Percentiles rank a stretch among this genome's conserved stretches.
phyloP scores from a whole-genome alignment of 192 early-diverging fungal species.

The Obelidium mucronatum region DNA sequence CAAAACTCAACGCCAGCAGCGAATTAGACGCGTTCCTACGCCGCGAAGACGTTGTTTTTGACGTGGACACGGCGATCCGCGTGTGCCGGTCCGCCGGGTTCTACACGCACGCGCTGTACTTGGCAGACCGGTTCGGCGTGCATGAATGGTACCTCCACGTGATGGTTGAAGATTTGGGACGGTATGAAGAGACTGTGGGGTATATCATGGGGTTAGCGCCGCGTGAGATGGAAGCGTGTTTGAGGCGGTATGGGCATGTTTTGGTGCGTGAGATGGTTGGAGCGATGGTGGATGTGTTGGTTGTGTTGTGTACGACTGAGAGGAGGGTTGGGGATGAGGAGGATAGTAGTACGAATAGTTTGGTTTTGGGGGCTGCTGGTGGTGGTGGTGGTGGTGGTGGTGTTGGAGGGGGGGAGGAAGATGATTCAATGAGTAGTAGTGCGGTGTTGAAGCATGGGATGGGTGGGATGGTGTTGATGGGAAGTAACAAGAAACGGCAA shows the following conservation, averaged over 20 bases:
- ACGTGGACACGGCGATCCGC: conserved; percentile 92
- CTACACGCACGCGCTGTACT: conserved; percentile 87
- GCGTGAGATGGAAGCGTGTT: conserved; percentile 31
- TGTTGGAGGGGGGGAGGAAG: conserved; percentile 9
- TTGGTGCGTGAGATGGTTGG: conserved; percentile 54
- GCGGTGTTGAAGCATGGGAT: background rate
- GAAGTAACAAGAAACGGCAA: background rate
- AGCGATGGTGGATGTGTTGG: conserved; percentile 58
- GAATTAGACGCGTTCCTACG: conserved; percentile 86
- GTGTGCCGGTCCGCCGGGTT: conserved; percentile 93
- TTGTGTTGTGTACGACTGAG: conserved; percentile 47
- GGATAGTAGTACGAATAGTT: background rate
- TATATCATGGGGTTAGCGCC: conserved; percentile 67
- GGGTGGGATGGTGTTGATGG: conserved; percentile 7
- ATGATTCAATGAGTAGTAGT: background rate
- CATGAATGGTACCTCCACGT: conserved; percentile 89
- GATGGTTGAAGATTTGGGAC: conserved; percentile 85
- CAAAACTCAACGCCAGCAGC: conserved; percentile 85
- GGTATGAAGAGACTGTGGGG: conserved; percentile 76
- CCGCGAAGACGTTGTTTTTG: conserved; percentile 79
- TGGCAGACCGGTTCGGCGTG: conserved; percentile 83
- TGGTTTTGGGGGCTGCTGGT: background rate
- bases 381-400: background rate
- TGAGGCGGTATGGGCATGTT: conserved; percentile 52
- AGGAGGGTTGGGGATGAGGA: conserved; percentile 17